Conservation (phyloP, 805 yeast genomes). For the Monosporozyma aquatica region DNA sequence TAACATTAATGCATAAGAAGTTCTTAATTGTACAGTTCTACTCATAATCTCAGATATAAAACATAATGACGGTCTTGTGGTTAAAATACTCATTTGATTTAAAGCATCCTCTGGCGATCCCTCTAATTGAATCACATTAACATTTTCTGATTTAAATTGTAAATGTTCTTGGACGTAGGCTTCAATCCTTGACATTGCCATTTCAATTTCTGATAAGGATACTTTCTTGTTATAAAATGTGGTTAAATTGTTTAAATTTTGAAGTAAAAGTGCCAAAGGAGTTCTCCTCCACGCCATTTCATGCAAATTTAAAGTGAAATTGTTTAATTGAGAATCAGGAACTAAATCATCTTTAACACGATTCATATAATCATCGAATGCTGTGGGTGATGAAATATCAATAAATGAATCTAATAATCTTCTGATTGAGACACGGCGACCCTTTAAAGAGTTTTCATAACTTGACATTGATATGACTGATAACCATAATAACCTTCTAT, state of each 20-base stretch:
- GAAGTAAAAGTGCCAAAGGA: slow-evolving; percentile 17
- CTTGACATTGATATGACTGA: slow-evolving; percentile 18
- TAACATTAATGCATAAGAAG: slow-evolving; percentile 21
- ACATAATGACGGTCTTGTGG: slow-evolving; percentile 11
- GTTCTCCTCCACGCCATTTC: slow-evolving; percentile 19
- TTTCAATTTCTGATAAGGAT: slow-evolving; percentile 13
- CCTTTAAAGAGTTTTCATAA: slow-evolving; percentile 23
- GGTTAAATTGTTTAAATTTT: slow-evolving; percentile 18
- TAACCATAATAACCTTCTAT: slow-evolving; percentile 26
- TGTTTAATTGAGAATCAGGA: slow-evolving; percentile 4
- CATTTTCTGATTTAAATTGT: neutral
- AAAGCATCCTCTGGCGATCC: slow-evolving; percentile 3
- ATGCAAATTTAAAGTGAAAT: slow-evolving; percentile 12
- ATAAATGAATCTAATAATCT: slow-evolving; percentile 14
- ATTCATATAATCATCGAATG: slow-evolving; percentile 14
- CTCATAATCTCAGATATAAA: slow-evolving; percentile 22
- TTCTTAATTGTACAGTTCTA: slow-evolving; percentile 18
- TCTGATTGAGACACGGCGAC: slow-evolving; percentile 14
- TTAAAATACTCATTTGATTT: slow-evolving; percentile 5
- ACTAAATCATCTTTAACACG: slow-evolving; percentile 15
- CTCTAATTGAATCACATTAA: neutral
- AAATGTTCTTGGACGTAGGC: slow-evolving; percentile 13
- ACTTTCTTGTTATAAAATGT: slow-evolving; percentile 13
- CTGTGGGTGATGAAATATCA: slow-evolving; percentile 13
- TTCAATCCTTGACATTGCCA: slow-evolving; percentile 12